Base-by-base conservation (phyloP, 768 basidiomycete species). In the Auricularia cornea region DNA sequence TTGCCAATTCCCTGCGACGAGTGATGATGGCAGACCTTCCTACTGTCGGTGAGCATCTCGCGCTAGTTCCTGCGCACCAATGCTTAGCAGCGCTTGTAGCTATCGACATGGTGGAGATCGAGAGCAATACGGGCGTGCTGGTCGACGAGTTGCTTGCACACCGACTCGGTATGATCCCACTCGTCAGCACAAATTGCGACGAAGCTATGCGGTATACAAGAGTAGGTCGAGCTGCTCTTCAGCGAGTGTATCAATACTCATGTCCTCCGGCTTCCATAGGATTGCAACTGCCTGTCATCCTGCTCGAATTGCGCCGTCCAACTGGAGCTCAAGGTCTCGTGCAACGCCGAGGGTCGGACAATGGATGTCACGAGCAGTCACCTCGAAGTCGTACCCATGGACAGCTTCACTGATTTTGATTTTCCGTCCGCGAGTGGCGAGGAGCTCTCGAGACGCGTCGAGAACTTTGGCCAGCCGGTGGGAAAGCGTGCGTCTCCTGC, bases 71-170 rank as follows among this genome's bases (percentile, higher is more conserved):
- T 59, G 35, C 56, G 6, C 16, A 35, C 59, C 23, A 6, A 18
- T 48, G 44, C 6, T 48, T 10, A 20, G 44, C 44, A 8, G 18
- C 16, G 51, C n/a, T 26, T 30, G 26, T 70, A 98, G 97, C 95
- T 38, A 98, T 99, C 67, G 97, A 99, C 78, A 88, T 96, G 76
- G 96, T 98, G 12, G 90, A 94, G 74, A 89, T 98, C 66, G 84
- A 89, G 64, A 83, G 83, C 62, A 99, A 99, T 73, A 94, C 93
- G 3, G 87, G 92, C 2, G 95, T 97, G 3, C 77, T 99, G 26
- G 92, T 95, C 2, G 97, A 99, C 75, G 97, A 99, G 77, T 97
- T 94, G 77, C 89, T 99, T 65, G 92, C 94, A 0, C 97, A 99
- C 74, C 85, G 97, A 60, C 80, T 99, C 32, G 97, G 97, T 28